Evolutionary conservation across 2,329 filamentous ascomycete species (phyloP).

Genomic region (Daldinia sp.): DNA sequence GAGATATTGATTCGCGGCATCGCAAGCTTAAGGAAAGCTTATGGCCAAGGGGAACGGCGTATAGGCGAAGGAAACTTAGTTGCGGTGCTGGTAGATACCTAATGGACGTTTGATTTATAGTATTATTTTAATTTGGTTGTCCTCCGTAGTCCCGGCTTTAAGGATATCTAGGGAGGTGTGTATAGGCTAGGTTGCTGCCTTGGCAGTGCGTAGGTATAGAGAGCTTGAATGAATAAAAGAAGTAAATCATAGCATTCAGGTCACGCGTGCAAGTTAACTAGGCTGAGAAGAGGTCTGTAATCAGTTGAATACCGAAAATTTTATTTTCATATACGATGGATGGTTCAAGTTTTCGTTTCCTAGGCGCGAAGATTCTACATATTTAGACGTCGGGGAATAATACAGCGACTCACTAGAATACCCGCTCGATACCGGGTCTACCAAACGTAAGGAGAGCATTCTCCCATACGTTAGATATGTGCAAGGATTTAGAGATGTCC

Average conservation of each 20-base stretch:
- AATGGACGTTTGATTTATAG: slow-evolving; percentile 23
- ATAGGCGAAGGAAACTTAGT: slow-evolving; percentile 12
- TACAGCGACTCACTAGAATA: neutral
- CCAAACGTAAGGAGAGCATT: too few species aligned
- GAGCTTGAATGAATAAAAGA: neutral
- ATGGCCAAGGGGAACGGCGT: slow-evolving; percentile 16
- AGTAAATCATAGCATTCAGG: neutral
- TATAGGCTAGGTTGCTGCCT: neutral
- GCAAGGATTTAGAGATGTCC: too few species aligned
- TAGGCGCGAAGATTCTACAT: neutral
- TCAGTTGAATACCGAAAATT: neutral
- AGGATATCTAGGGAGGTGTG: neutral
- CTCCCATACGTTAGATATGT: too few species aligned
- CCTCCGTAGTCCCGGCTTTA: neutral
- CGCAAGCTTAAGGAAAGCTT: slow-evolving; percentile 1
- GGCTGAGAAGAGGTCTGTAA: neutral
- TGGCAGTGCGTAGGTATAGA: neutral
- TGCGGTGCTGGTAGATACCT: slow-evolving; percentile 28
- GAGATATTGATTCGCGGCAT: slow-evolving; percentile 4
- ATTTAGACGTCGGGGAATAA: neutral
- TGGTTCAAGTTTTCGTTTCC: neutral
- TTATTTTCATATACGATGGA: neutral
- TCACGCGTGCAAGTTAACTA: neutral
- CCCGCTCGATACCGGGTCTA: too few species aligned
- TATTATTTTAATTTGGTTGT: neutral